Conservation (phyloP, 75 land plant genomes). For the Isoetes taiwanensis region DNA sequence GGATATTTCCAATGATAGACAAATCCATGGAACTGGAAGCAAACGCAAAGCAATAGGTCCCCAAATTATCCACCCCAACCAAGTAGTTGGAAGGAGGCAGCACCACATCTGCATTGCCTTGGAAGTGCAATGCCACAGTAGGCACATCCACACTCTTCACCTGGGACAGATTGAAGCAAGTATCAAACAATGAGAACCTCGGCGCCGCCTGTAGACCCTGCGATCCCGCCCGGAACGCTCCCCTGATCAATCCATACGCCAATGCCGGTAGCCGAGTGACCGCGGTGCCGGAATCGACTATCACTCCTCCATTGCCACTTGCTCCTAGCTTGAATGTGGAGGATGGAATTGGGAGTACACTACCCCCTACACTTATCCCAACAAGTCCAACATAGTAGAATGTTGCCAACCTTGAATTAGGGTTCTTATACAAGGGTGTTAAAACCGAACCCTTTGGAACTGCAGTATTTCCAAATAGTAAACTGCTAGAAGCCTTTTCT, state of each 20-base stretch:
- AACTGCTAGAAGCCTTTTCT: no score
- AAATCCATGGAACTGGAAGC: constrained; percentile 46
- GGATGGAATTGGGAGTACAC: constrained; percentile 7
- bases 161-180: constrained; percentile 43
- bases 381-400: constrained; percentile 15
- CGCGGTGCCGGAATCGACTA: constrained; percentile 20
- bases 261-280: constrained; percentile 11
- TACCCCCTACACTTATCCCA: constrained; percentile 15
- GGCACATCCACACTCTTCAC: constrained; percentile 42
- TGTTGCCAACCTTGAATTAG: constrained; percentile 5
- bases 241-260: constrained; percentile 11
- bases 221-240: constrained; percentile 34
- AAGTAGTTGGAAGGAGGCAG: constrained; percentile 61
- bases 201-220: constrained; percentile 20
- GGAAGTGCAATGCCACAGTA: constrained; percentile 52
- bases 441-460: no score
- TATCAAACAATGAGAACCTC: constrained; percentile 53
- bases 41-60: constrained; percentile 77
- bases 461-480: no score
- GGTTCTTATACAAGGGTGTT: constrained; percentile 13
- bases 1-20: constrained; percentile 79
- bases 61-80: constrained; percentile 53
- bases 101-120: constrained; percentile 38
- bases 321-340: not conserved
- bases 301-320: constrained; percentile 17